Percentiles rank a stretch among this genome's conserved stretches.
Conservation (phyloP, 2,329 filamentous ascomycete species). For the Ascochyta pisi region DNA sequence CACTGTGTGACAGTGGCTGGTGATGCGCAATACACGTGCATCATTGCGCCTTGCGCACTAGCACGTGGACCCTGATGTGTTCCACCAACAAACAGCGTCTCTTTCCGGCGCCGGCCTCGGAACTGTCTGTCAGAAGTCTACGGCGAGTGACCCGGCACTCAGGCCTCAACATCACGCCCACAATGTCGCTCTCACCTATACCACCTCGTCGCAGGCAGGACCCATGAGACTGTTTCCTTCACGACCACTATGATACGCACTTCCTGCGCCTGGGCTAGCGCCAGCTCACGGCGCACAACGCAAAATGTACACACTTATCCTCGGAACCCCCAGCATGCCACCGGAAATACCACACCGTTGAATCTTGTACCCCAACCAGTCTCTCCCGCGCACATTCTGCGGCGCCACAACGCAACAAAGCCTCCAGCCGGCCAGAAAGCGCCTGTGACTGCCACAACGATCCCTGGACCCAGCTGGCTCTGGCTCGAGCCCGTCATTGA, state of each 20-base stretch:
- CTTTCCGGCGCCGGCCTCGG: slow-evolving; percentile 12
- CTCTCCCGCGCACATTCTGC: slow-evolving; percentile 20
- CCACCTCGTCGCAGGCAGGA: not conserved
- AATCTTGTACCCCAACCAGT: not conserved
- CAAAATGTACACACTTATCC: slow-evolving; percentile 13
- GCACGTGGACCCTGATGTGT: slow-evolving; percentile 8
- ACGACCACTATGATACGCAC: slow-evolving; percentile 40
- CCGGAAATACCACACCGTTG: slow-evolving; percentile 17
- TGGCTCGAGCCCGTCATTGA: slow-evolving; percentile 56
- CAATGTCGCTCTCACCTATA: slow-evolving; percentile 1
- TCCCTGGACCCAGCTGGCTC: slow-evolving; percentile 54
- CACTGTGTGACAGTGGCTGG: slow-evolving; percentile 1
- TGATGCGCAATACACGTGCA: slow-evolving; percentile 6
- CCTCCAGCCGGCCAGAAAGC: slow-evolving; percentile 28
- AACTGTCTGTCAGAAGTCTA: slow-evolving; percentile 1
- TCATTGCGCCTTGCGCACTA: slow-evolving; percentile 9
- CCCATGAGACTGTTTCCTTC: slow-evolving; percentile 10
- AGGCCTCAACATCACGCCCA: slow-evolving; percentile 8
- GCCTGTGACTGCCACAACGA: slow-evolving; percentile 35
- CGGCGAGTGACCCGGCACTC: slow-evolving; percentile 7
- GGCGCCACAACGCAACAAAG: slow-evolving; percentile 28
- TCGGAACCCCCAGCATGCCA: slow-evolving; percentile 17
- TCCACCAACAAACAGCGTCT: slow-evolving; percentile 2
- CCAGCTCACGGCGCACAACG: slow-evolving; percentile 33
- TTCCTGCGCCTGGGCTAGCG: slow-evolving; percentile 36